A percentile compares a stretch with the other conserved stretches of the same genome.
Conservation (phyloP, 2,329 filamentous ascomycete species). For the Sarocladiaceae sp. region DNA sequence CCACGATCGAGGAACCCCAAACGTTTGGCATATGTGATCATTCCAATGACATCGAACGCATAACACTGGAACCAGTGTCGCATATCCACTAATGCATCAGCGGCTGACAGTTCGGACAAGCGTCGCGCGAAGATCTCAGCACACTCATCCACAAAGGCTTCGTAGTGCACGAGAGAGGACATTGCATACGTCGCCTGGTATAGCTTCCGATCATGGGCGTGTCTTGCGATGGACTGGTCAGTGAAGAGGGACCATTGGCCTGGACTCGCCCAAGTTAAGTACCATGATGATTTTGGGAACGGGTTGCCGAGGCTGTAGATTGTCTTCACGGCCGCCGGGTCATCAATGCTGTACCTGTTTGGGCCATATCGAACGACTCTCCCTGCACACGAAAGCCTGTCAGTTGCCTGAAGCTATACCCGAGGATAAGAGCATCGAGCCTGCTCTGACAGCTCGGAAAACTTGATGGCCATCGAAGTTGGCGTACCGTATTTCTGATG, state of each 20-base stretch:
- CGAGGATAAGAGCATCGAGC: neutral
- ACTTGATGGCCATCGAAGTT: neutral
- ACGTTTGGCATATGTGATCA: conserved; percentile 33
- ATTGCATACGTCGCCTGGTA: conserved; percentile 41
- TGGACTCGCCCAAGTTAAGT: conserved; percentile 19
- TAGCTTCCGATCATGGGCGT: conserved; percentile 30
- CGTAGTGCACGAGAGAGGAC: conserved; percentile 40
- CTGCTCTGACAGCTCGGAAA: neutral
- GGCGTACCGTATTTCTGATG: conserved; percentile 25
- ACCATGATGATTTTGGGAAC: conserved; percentile 28
- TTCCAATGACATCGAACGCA: conserved; percentile 45
- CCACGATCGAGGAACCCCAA: conserved; percentile 41
- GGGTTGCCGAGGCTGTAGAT: conserved; percentile 25
- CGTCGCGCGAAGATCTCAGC: conserved; percentile 32
- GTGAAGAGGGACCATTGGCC: conserved; percentile 21
- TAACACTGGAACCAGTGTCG: conserved; percentile 39
- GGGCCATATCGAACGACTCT: conserved; percentile 40
- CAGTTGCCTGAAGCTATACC: neutral
- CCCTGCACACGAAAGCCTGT: conserved; percentile 16
- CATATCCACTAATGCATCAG: conserved; percentile 30
- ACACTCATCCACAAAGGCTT: conserved; percentile 42
- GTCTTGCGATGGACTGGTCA: conserved; percentile 22
- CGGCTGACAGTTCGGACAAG: conserved; percentile 26
- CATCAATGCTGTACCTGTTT: conserved; percentile 38
- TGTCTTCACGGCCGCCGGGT: conserved; percentile 30